phyloP scores from a whole-genome alignment of 73 alveolate species.

The Tetrahymena borealis region DNA sequence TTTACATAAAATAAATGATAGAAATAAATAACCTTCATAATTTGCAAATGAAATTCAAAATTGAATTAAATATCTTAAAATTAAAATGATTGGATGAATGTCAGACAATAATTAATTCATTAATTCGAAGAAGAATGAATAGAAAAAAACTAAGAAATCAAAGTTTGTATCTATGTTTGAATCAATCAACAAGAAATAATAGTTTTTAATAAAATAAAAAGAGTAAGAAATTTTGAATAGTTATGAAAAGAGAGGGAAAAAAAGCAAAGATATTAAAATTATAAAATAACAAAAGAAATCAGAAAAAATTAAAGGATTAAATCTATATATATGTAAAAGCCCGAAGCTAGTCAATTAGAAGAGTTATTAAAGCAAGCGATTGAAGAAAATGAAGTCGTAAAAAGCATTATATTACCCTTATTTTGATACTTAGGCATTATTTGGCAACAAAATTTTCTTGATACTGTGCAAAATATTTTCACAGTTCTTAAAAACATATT shows the following conservation, averaged over 20 bases:
- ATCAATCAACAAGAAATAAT: background rate
- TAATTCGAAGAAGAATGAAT: background rate
- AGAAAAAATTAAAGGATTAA: background rate
- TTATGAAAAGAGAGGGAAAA: constrained; percentile 1
- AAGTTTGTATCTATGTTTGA: background rate
- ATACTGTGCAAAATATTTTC: too few species aligned
- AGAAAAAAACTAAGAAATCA: background rate
- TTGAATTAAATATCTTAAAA: too few species aligned
- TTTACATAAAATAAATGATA: too few species aligned
- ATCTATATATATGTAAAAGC: background rate
- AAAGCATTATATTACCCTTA: background rate
- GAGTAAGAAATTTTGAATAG: background rate
- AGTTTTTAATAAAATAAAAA: background rate
- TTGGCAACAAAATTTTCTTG: too few species aligned
- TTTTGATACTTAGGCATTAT: background rate
- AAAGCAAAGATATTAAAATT: background rate
- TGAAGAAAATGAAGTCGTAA: background rate
- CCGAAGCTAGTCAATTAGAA: background rate
- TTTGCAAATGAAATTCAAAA: too few species aligned
- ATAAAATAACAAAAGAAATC: background rate
- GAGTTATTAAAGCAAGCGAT: background rate
- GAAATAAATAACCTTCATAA: too few species aligned
- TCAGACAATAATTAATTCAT: background rate
- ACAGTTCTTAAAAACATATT: too few species aligned
- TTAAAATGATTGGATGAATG: too few species aligned